These are phyloP conservation scores for Pichia thaimueangensis DNA, from an alignment of 805 yeast species.

Conservation along the genomic window DNA sequence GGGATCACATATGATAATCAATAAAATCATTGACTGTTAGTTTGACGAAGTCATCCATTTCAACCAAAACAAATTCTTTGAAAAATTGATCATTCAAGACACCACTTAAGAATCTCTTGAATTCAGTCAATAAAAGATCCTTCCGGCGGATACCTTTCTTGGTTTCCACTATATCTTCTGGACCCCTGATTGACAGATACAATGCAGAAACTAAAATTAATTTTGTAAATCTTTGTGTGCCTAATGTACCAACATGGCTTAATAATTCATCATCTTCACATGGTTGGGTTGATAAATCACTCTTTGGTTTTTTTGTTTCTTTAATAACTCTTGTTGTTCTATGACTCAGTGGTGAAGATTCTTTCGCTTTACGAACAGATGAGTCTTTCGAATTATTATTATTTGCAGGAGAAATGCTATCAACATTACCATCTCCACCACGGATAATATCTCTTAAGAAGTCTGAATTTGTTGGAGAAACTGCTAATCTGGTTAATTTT, in stretches of 20 bases:
- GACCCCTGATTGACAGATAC: slow-evolving; percentile 14
- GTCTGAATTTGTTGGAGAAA: slow-evolving; percentile 6
- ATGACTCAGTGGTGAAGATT: neutral
- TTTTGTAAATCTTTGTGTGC: slow-evolving; percentile 16
- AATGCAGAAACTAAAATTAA: slow-evolving; percentile 17
- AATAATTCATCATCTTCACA: slow-evolving; percentile 8
- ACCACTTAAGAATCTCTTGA: slow-evolving; percentile 25
- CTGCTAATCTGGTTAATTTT: slow-evolving; percentile 3
- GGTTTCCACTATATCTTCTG: slow-evolving; percentile 15
- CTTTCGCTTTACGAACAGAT: neutral
- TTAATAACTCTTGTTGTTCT: neutral
- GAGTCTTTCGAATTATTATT: neutral
- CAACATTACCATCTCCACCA: neutral
- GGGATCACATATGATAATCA: slow-evolving; percentile 27
- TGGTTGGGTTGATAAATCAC: slow-evolving; percentile 2
- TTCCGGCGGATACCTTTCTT: slow-evolving; percentile 13
- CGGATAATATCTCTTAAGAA: slow-evolving; percentile 1
- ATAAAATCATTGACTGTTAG: slow-evolving; percentile 28
- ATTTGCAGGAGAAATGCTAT: neutral
- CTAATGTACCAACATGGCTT: slow-evolving; percentile 9
- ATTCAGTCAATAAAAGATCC: slow-evolving; percentile 24
- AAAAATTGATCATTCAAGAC: slow-evolving; percentile 23
- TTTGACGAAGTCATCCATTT: slow-evolving; percentile 27
- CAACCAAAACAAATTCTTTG: slow-evolving; percentile 20
- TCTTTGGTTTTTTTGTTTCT: neutral